Evolutionary conservation across 495 filamentous ascomycete genomes (phyloP), one percentile per base, ranked within the genome.

Genomic region (Delitschia confertaspora): DNA sequence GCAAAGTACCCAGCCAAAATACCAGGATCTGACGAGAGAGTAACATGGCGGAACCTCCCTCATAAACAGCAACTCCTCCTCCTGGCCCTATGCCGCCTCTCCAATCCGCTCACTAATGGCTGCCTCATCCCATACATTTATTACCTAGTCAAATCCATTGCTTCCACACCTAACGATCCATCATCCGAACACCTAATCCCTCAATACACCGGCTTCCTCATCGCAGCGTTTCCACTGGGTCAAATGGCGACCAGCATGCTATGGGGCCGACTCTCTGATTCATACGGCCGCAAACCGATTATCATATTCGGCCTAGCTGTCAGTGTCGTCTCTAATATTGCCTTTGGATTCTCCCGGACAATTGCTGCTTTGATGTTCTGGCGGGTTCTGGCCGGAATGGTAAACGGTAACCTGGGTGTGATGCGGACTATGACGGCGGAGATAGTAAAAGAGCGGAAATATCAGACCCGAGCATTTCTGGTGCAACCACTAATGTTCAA

Each of bases 401-500:
- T 73, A 35, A 83, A 82, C 56, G 82, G 80, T 38, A 82, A 80
- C 58, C 73, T 82, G 14, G 76, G 79, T 6, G 79, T 82, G 37
- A 78, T 84, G 42, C 59, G 80, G 41, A 80, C 79, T 9, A 77
- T 78, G 67, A 77, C 81, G 4, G 79, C 79, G 0, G 79, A 83
- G 50, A 77, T 91, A 0, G 75, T 85, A 49, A 83, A 70, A 24
- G 53, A 51, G 10, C 11, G 42, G 24, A 39, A 82, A 55, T 70
- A 91, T 18, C 86, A 91, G 49, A 85, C 86, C 0, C 69, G 74
- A 27, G 86, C 83, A 1, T 88, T 89, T 59, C 80, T 78, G 22
- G 68, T 89, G 41, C 88, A 91, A 80, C 83, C 84, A 7, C 60
- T 93, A 8, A 75, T 77, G 17, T 67, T 85, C 83, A 82, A 78